Conservation (phyloP, 805 yeast genomes). For the Pichia heedii region DNA sequence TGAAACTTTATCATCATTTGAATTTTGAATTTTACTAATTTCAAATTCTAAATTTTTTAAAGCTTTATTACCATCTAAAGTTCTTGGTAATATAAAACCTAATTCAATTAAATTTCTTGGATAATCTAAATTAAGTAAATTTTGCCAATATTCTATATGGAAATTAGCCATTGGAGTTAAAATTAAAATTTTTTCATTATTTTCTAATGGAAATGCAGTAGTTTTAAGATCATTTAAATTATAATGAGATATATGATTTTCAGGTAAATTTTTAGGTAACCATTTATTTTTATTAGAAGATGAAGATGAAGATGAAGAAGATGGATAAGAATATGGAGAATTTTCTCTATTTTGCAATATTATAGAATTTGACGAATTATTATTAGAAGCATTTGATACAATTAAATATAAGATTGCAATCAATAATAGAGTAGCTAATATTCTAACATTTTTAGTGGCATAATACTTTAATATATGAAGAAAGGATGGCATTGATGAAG, state of each 20-base stretch:
- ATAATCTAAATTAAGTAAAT: conserved; percentile 62
- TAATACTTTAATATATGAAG: too few relatives aligned
- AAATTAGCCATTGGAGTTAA: conserved; percentile 88
- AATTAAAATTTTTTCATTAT: conserved; percentile 75
- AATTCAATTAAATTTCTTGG: conserved; percentile 80
- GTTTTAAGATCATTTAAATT: conserved; percentile 74
- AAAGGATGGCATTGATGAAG: too few relatives aligned
- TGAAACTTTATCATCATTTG: conserved; percentile 25
- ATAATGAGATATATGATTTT: conserved; percentile 72
- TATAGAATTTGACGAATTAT: not conserved
- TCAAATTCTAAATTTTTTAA: conserved; percentile 64
- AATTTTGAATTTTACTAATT: conserved; percentile 61
- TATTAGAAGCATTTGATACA: not conserved
- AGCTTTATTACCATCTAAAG: conserved; percentile 72
- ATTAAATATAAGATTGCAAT: not conserved
- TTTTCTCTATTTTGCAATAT: conserved; percentile 2
- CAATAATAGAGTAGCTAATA: not conserved
- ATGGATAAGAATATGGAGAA: conserved; percentile 25
- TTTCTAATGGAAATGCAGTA: conserved; percentile 60
- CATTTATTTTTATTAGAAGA: conserved; percentile 21
- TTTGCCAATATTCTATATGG: conserved; percentile 81
- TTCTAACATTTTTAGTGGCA: not conserved
- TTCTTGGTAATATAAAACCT: conserved; percentile 87
- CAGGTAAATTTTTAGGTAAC: conserved; percentile 53
- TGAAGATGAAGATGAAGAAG: conserved; percentile 33